Conservation (phyloP, 257 asterid genomes). For the Eustoma russellianum region DNA sequence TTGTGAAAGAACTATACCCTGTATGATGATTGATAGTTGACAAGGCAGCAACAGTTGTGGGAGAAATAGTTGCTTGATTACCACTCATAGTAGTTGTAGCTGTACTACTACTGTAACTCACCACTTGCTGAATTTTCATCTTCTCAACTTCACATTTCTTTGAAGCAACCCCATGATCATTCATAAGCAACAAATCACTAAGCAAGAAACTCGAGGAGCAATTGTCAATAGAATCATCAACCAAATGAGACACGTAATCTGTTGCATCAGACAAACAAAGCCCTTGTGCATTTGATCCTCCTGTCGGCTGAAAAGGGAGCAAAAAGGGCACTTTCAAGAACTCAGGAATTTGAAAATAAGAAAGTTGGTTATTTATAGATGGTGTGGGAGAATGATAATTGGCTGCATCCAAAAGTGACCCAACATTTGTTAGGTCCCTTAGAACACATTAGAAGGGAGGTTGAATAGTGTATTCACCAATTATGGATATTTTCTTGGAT, state of each 20-base stretch:
- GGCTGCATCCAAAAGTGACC: constrained; percentile 35
- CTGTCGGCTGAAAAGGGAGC: constrained; percentile 34
- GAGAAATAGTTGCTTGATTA: constrained; percentile 2
- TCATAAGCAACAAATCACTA: constrained; percentile 49
- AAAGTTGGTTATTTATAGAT: constrained; percentile 57
- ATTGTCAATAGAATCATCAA: constrained; percentile 13
- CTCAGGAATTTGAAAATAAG: constrained; percentile 29
- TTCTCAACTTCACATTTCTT: constrained; percentile 35
- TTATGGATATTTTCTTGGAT: too few species aligned
- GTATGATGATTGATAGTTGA: constrained; percentile 9
- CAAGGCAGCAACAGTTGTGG: constrained; percentile 12
- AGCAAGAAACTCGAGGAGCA: constrained; percentile 30
- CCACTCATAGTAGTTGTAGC: constrained; percentile 11
- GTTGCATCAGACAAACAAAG: constrained; percentile 36
- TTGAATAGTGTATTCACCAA: too few species aligned
- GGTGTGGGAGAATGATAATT: constrained; percentile 65
- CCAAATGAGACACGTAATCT: constrained; percentile 9
- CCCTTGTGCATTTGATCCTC: too few species aligned
- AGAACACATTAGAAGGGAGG: too few species aligned
- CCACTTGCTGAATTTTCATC: constrained; percentile 28
- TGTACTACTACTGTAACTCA: too few species aligned
- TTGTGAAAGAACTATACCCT: constrained; percentile 8
- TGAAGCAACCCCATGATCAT: constrained; percentile 16
- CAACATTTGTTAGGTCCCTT: too few species aligned
- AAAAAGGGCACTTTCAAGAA: constrained; percentile 42